Conservation (phyloP, 345 rosid species). For the Citropsis articulata region DNA sequence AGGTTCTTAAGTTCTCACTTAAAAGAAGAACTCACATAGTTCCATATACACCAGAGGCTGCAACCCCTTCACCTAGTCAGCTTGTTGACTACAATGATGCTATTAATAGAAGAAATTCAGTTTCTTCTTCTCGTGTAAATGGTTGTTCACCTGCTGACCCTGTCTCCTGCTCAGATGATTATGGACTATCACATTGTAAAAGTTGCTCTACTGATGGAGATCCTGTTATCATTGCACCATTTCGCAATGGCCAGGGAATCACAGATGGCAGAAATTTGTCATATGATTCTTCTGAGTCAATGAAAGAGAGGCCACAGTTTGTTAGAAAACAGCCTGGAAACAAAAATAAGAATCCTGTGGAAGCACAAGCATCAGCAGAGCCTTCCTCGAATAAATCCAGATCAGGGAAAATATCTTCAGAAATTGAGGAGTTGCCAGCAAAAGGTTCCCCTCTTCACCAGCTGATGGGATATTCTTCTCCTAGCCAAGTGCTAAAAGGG, state of each 20-base stretch:
- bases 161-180: conserved; percentile 36
- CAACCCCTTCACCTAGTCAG: conserved; percentile 36
- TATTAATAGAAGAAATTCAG: conserved; percentile 11
- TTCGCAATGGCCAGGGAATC: conserved; percentile 6
- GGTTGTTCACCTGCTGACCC: conserved; percentile 24
- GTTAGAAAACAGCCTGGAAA: conserved; percentile 20
- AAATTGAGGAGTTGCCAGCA: conserved; percentile 37
- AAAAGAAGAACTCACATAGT: conserved; percentile 50
- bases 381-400: conserved; percentile 29
- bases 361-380: conserved; percentile 26
- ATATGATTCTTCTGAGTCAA: conserved; percentile 14
- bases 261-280: conserved; percentile 17
- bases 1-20: conserved; percentile 66
- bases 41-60: conserved; percentile 30
- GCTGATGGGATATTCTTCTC: conserved; percentile 85
- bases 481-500: conserved; percentile 50
- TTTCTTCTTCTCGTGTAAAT: conserved; percentile 18
- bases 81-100: conserved; percentile 23
- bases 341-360: conserved; percentile 26
- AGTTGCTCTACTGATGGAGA: conserved; percentile 32
- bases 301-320: conserved; percentile 27
- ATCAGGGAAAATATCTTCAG: conserved; percentile 34
- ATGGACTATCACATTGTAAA: conserved; percentile 23
- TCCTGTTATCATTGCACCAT: conserved; percentile 24
- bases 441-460: conserved; percentile 67